Base-by-base conservation (phyloP, 495 filamentous ascomycete genomes). In the Penicillium taxi region DNA sequence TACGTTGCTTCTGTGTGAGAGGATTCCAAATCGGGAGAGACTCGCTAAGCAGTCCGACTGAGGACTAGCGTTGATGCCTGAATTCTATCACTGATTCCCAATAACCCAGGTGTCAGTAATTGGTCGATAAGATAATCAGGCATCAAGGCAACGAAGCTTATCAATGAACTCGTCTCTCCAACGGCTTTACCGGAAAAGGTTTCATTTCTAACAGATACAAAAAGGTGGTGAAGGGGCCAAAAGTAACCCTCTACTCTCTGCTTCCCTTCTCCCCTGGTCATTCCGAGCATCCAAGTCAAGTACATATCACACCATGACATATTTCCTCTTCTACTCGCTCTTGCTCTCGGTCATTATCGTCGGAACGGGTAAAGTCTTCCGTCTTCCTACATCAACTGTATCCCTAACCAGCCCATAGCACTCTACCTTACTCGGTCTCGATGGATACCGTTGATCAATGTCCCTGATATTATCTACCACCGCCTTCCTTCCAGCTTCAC, bases 361-460 rank as follows among this genome's bases (percentile, higher is more conserved):
- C 35, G 70, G 73, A 15, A 80, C 76, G 14, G 69, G 79, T 82
- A 67, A 41, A 63, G 58, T 22, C 18, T 24, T 17, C 1, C 21
- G 6, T 14, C 23, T 36, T 28, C 8, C 15, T 30, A 16, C 14
- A 9, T 18, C 19, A 20, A 31, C 27, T 16, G n/a, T 21, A 21
- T n/a, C n/a, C 18, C 30, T 31, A 15, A 39, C 21, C 12, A 16
- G 18, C 12, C 9, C 42, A 16, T 63, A 80, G 77, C 61, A 30
- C 77, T 90, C 38, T 95, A 85, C 67, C 59, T 93, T 37, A 89
- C 81, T 28, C 86, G 91, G 35, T 59, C 69, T 35, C 66, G 65
- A 63, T 98, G 91, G 91, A 48, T 82, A 15, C 77, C 70, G 26
- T 52, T 77, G 16, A 49, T 81, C 26, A 69, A 70, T 16, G 59